These are phyloP conservation scores for Psilocybe cyanescens DNA, from an alignment of 768 basidiomycete species.

Conservation along the genomic window DNA sequence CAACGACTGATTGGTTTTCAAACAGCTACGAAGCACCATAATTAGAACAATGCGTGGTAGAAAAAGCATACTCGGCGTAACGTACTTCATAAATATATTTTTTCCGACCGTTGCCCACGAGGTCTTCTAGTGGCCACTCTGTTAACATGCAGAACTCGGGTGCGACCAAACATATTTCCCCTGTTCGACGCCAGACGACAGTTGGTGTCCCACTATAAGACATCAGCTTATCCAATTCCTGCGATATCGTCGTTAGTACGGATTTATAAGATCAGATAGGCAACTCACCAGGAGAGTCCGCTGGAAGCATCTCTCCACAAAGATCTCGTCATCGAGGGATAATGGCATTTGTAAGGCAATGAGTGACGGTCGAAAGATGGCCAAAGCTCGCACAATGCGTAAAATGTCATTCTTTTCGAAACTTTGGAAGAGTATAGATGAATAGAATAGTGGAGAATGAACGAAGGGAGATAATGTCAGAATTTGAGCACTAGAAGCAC, in stretches of 20 bases:
- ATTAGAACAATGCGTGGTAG: slow-evolving; percentile 5
- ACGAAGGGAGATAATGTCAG: slow-evolving; percentile 32
- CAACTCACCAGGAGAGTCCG: slow-evolving; percentile 77
- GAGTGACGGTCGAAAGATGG: slow-evolving; percentile 94
- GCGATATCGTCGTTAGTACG: slow-evolving; percentile 14
- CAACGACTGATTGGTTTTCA: slow-evolving; percentile 93
- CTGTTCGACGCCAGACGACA: slow-evolving; percentile 96
- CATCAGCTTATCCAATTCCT: slow-evolving; percentile 98
- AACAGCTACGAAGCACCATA: slow-evolving; percentile 63
- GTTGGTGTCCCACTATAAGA: slow-evolving; percentile 97
- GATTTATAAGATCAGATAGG: slow-evolving; percentile 7
- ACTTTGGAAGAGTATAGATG: slow-evolving; percentile 42
- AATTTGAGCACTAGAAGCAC: slow-evolving; percentile 47
- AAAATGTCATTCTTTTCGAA: slow-evolving; percentile 97
- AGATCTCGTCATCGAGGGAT: slow-evolving; percentile 94
- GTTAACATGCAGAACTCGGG: slow-evolving; percentile 96
- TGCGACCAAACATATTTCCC: slow-evolving; percentile 96
- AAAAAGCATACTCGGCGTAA: slow-evolving; percentile 5
- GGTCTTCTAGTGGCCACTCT: slow-evolving; percentile 86
- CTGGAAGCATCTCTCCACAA: slow-evolving; percentile 96
- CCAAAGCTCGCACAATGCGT: slow-evolving; percentile 91
- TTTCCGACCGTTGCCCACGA: slow-evolving; percentile 52
- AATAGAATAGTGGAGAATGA: slow-evolving; percentile 18
- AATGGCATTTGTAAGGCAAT: slow-evolving; percentile 99
- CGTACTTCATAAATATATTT: slow-evolving; percentile 71